phyloP scores from a whole-genome alignment of 2,329 filamentous ascomycete genomes.

The Alternaria triticimaculans region DNA sequence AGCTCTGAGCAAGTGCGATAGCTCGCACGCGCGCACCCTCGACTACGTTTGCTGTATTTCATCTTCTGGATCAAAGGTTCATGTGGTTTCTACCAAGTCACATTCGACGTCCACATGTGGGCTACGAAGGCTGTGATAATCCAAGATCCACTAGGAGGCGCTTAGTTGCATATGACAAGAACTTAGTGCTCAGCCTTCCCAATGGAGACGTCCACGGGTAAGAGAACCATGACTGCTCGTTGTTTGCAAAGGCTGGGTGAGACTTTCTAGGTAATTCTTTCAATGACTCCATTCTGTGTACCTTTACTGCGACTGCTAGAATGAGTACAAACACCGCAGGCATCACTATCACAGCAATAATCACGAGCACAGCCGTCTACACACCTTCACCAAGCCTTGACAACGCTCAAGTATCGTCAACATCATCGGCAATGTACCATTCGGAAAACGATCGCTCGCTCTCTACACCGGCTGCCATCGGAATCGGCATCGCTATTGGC shows the following conservation, averaged over 20 bases:
- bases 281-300: neutral
- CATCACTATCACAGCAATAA: neutral
- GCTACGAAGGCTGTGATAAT: neutral
- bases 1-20: neutral
- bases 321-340: neutral
- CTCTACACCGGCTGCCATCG: constrained; percentile 20
- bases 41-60: neutral
- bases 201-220: neutral
- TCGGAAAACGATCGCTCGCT: neutral
- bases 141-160: neutral
- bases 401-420: neutral
- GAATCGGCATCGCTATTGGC: constrained; percentile 22
- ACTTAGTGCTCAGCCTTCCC: neutral
- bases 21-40: neutral
- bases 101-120: neutral
- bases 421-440: neutral
- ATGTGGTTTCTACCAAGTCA: neutral
- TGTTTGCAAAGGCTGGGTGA: neutral
- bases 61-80: neutral
- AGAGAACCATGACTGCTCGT: neutral
- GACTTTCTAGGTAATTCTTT: neutral
- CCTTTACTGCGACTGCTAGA: neutral
- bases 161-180: neutral
- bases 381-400: neutral
- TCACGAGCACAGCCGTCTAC: neutral